Evolutionary conservation across 2,329 filamentous ascomycete genomes (phyloP).

Genomic region (Cordyceps cicadae): DNA sequence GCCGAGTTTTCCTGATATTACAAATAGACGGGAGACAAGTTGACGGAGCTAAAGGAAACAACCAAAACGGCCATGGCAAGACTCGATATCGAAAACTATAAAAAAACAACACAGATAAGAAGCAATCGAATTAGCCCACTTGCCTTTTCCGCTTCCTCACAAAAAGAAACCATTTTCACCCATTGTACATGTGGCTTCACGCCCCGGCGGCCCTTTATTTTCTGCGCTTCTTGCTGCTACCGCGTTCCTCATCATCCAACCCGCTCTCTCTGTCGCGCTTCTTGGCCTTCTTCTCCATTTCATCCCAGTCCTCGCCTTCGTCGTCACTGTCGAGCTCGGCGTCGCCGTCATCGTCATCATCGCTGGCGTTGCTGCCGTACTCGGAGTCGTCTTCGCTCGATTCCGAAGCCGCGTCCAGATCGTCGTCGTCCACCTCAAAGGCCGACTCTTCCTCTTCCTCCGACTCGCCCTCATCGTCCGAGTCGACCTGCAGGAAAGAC

Average conservation of each 20-base stretch:
- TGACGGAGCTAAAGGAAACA: neutral
- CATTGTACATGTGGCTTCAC: neutral
- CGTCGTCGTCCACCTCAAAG: constrained; percentile 83
- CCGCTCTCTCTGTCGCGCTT: constrained; percentile 64
- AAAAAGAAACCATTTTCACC: neutral
- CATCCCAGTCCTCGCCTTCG: constrained; percentile 87
- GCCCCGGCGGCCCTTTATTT: constrained; percentile 18
- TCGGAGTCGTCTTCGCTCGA: constrained; percentile 78
- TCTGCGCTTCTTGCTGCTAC: constrained; percentile 55
- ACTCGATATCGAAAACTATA: neutral
- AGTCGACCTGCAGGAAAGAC: constrained; percentile 83
- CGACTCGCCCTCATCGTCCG: constrained; percentile 73
- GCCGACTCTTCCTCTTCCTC: constrained; percentile 85
- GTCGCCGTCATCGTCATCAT: constrained; percentile 64
- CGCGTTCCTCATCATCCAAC: constrained; percentile 56
- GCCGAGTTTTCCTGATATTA: neutral
- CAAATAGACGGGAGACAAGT: neutral
- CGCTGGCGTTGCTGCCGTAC: constrained; percentile 82
- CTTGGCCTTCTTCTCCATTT: constrained; percentile 83
- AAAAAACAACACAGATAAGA: neutral
- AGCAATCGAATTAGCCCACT: neutral
- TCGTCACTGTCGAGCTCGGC: constrained; percentile 61
- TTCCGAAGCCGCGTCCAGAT: constrained; percentile 74
- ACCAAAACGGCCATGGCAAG: neutral
- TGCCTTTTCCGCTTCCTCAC: neutral